A percentile compares a stretch with the other conserved stretches of the same genome.
Conservation (phyloP, 2,329 filamentous ascomycete species). For the Aureobasidium sp. region DNA sequence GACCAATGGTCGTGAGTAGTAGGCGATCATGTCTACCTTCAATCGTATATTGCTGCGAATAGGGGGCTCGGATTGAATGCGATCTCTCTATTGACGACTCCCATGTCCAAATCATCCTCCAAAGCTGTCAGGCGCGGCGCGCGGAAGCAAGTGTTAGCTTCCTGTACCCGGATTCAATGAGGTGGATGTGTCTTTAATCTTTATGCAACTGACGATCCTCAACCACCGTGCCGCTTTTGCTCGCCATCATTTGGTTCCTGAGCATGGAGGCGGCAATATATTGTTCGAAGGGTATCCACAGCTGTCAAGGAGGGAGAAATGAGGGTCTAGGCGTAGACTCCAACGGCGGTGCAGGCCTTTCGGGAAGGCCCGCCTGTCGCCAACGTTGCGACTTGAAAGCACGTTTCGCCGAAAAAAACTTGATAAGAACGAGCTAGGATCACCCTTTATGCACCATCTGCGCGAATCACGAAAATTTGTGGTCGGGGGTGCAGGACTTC, state of each 20-base stretch:
- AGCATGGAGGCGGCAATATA: not conserved
- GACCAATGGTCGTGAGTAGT: too few relatives aligned
- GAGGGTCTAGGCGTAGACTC: not conserved
- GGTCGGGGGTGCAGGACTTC: not conserved
- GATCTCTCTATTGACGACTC: not conserved
- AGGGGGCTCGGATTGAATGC: not conserved
- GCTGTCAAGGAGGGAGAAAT: not conserved
- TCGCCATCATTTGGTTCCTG: not conserved
- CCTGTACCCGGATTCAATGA: not conserved
- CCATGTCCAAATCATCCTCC: not conserved
- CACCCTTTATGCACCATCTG: constrained; percentile 2
- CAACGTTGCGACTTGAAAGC: not conserved
- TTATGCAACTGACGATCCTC: not conserved
- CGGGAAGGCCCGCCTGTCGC: not conserved
- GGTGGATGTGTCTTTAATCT: not conserved
- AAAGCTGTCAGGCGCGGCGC: not conserved
- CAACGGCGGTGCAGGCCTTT: not conserved
- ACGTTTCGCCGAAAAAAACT: constrained; percentile 6
- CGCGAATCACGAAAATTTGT: constrained; percentile 7
- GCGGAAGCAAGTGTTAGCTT: constrained; percentile 2
- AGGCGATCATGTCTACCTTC: too few relatives aligned
- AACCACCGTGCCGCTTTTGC: not conserved
- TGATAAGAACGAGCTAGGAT: constrained; percentile 5
- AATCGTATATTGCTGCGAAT: not conserved
- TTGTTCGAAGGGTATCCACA: not conserved